Conservation (phyloP, 2,329 filamentous ascomycete species). For the Elsinoe batatas region DNA sequence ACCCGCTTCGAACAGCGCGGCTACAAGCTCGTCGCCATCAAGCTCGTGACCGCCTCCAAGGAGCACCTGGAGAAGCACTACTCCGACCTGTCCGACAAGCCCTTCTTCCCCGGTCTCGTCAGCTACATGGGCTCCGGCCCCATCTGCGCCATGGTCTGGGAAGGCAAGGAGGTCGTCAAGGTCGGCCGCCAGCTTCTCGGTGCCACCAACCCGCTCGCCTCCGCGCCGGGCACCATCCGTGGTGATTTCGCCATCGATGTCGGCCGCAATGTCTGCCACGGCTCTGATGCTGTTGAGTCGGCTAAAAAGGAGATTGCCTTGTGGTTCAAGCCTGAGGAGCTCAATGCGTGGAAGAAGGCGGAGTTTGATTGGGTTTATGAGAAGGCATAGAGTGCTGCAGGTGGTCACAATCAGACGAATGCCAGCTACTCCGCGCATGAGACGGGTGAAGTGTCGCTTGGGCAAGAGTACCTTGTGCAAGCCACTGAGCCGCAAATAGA, state of each 20-base stretch:
- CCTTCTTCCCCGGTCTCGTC: conserved; percentile 93
- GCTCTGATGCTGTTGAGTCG: conserved; percentile 96
- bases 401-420: background rate
- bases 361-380: conserved; percentile 96
- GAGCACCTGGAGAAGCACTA: conserved; percentile 99
- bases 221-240: conserved; percentile 94
- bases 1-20: conserved; percentile 94
- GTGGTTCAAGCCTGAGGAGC: conserved; percentile 89
- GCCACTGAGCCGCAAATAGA: background rate
- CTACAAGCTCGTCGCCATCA: conserved; percentile 95
- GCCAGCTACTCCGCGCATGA: background rate
- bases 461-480: too few species aligned
- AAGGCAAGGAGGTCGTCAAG: conserved; percentile 98
- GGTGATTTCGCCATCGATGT: conserved; percentile 81
- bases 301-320: conserved; percentile 99
- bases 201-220: conserved; percentile 96
- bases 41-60: conserved; percentile 80
- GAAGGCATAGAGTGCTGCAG: conserved; percentile 43
- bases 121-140: conserved; percentile 95
- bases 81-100: conserved; percentile 80
- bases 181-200: conserved; percentile 93
- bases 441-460: background rate
- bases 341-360: conserved; percentile 74
- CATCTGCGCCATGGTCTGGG: conserved; percentile 99
- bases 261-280: conserved; percentile 99